Evolutionary conservation across 495 filamentous ascomycete genomes (phyloP), one percentile per base, ranked within the genome.

Genomic region (Podospora fimiseda): DNA sequence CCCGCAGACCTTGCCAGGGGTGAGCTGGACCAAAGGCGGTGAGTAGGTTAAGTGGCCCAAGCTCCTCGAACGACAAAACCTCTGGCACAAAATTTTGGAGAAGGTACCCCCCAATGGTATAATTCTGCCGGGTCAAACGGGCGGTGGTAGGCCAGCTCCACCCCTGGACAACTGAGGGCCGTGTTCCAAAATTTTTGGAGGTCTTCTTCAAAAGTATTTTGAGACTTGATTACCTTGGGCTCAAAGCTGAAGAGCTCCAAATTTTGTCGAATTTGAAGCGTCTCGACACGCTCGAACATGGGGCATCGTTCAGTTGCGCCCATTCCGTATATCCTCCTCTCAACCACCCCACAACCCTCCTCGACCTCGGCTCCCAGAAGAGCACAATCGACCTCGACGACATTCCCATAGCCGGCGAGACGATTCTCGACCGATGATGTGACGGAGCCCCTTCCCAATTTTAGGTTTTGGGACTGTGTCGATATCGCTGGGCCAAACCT

Each of bases 391-490:
- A 19, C 42, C n/a, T 23, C 20, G 20, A 22, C 42, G 23, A 44
- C 18, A 44, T 20, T 9, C 27, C 11, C n/a, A 19, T 13, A 21
- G 18, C 22, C 22, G 3, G 7, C 19, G 22, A 20, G n/a, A n/a
- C n/a, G n/a, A n/a, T n/a, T 11, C 9, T 19, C n/a, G 27, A n/a
- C 38, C 27, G 50, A 52, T 21, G 44, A 57, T 57, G 55, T 47
- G 7, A 13, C 45, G 19, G 20, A 30, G 37, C 37, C 21, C n/a
- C 30, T 11, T 14, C 21, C 4, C 7, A 4, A n/a, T 27, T 50
- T 33, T 56, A n/a, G 38, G 19, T 47, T 38, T 39, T 30, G 45
- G 22, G 45, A 53, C 43, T 21, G 50, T 39, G 39, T 45, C 47
- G 19, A 38, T 36, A 3, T 8, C 45, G 24, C 40, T 13, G 42